Evolutionary conservation across 441 rosid genomes (phyloP), one percentile per base, ranked within the genome.

Genomic region (Gossypium davidsonii): DNA sequence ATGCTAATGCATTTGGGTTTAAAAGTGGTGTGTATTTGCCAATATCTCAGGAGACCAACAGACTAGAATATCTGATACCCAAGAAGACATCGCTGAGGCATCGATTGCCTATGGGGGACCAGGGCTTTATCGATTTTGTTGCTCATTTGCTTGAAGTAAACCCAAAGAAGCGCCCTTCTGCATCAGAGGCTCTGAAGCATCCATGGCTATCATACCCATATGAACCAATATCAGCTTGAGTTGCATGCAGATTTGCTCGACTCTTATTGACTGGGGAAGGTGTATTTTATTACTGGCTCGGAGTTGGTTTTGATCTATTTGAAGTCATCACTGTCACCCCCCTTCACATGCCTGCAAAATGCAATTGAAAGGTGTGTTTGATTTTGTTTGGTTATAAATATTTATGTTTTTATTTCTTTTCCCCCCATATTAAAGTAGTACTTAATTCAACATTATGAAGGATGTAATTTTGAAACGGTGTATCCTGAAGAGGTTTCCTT

Each of bases 41-140:
- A 0, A 39, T 74, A 58, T 74, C 75, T 78, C 94, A 94, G 99
- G 99, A 91, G 51, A 82, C 87, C 31, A 92, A 79, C 85, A 84
- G 90, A 80, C 79, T 95, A 76, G 99, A 95, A 72, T 92, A 90
- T 78, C 76, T 92, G 78, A 91, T 95, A 74, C 96, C 96, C 0
- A 92, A 95, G 81, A 91, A 87, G 88, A 85, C 98, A 70, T 94
- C 97, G 31, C 73, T 94, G 75, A 85, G 93, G 82, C 97, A 89
- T 77, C 85, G 99, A 48, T 76, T 94, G 77, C 96, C 96, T 8
- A 94, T 92, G 97, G 99, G 99, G 44, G 99, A 94, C 79, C 98
- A 90, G 81, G 99, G 96, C 18, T 94, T 94, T 84, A 86, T 90
- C 6, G 97, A 91, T 73, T 94, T 94, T 76, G 93, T 94, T 9